Evolutionary conservation across 805 yeast species (phyloP).

Genomic region (Cyberlindnera subsufficiens): DNA sequence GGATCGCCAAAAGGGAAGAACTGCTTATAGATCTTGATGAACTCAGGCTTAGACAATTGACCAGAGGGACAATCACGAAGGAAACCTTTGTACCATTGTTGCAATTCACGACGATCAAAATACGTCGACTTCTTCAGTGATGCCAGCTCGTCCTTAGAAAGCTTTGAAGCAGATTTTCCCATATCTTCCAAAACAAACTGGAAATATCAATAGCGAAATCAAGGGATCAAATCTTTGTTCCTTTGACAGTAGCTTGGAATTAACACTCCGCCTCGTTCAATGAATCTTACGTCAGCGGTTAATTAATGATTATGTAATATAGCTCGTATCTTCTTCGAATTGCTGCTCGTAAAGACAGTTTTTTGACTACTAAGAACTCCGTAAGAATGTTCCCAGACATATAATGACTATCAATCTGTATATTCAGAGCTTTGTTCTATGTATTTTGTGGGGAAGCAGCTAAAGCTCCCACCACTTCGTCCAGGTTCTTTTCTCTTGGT

Average conservation of each 20-base stretch:
- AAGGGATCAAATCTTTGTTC: too few relatives aligned
- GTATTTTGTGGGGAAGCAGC: too few relatives aligned
- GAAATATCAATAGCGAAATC: too few relatives aligned
- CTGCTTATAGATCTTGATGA: slow-evolving; percentile 87
- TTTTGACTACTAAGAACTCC: too few relatives aligned
- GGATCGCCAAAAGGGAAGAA: slow-evolving; percentile 99
- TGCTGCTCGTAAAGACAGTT: too few relatives aligned
- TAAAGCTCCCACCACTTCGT: slow-evolving; percentile 14
- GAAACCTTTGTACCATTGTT: slow-evolving; percentile 98
- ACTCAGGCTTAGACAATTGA: slow-evolving; percentile 78
- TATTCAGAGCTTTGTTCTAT: too few relatives aligned
- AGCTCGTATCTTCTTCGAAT: too few relatives aligned
- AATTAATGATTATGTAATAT: too few relatives aligned
- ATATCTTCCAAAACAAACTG: slow-evolving; percentile 29
- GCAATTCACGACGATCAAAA: slow-evolving; percentile 88
- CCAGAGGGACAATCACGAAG: slow-evolving; percentile 92
- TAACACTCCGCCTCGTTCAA: too few relatives aligned
- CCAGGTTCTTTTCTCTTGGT: slow-evolving; percentile 15
- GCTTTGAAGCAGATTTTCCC: slow-evolving; percentile 94
- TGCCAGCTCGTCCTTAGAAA: slow-evolving; percentile 84
- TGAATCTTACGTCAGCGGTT: neutral
- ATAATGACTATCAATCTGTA: neutral
- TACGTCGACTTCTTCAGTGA: slow-evolving; percentile 80
- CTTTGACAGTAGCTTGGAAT: too few relatives aligned
- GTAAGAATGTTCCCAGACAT: too few relatives aligned